Base-by-base conservation (phyloP, 371 early-diverging fungal species). In the Mortierella sp. region DNA sequence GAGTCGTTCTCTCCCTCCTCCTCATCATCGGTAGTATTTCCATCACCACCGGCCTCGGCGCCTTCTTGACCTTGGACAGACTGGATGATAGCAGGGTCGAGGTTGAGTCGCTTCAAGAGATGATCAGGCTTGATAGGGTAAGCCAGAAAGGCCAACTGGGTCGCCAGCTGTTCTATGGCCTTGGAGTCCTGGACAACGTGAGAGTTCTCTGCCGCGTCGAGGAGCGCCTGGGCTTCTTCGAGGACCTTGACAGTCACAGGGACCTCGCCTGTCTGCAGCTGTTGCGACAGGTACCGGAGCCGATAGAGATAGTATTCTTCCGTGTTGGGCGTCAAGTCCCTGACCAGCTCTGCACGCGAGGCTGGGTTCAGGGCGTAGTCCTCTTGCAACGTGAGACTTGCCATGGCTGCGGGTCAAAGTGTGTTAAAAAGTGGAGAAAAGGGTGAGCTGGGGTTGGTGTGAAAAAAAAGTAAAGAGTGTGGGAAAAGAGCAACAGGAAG, bases 291-390 rank as follows among this genome's bases (percentile, higher is more conserved):
- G 46, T 71, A 76, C 16, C 43, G 78, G 5, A 86, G 74, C 28
- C 76, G 81, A 70, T 76, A 81, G 40, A 86, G 72, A 51, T 74
- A 79, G 43, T 81, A 70, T 5, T 86, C 86, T 67, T 81, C 76
- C 8, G 86, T 86, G 48, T 79, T 79, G 9, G 79, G 74, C 0
- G 78, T 73, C 16, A 71, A 40, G 14, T 51, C 50, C 72, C 81
- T 76, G 72, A 86, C 72, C 57, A 86, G 74, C 55, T 77, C 40
- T 13, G 76, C 14, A 34, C 86, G 86, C 50, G n/a, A 24, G 9
- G 69, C 77, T 19, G 86, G 86, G 44, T 82, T 71, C 5, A 86
- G 75, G 46, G 86, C 86, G 34, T 81, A 86, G 40, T 86, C 77
- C 48, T 86, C 86, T 46, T 77, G 77, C 31, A 80, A 40, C 50